Conservation (phyloP, 345 rosid species). For the Conringia planisiliqua region DNA sequence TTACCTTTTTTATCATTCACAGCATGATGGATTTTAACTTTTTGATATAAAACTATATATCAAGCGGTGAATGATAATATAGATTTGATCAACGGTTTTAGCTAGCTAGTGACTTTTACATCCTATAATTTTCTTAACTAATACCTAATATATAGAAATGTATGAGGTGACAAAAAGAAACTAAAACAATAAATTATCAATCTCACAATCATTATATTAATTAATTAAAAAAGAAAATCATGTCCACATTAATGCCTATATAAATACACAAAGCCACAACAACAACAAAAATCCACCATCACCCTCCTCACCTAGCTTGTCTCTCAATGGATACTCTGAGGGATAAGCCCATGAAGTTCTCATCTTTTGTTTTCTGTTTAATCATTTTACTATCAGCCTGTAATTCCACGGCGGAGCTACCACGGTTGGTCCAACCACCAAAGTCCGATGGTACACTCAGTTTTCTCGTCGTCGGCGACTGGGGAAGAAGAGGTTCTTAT, state of each 20-base stretch:
- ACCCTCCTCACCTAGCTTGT: neutral
- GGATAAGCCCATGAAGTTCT: neutral
- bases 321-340: conserved; percentile 32
- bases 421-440: conserved; percentile 38
- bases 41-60: neutral
- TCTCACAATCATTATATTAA: neutral
- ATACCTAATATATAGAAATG: too few species aligned
- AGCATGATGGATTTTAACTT: neutral
- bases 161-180: too few species aligned
- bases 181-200: too few species aligned
- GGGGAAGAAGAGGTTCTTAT: conserved; percentile 66
- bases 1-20: neutral
- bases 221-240: neutral
- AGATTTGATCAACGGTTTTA: too few species aligned
- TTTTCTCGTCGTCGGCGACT: conserved; percentile 71
- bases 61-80: neutral
- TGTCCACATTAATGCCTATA: conserved; percentile 21
- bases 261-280: conserved; percentile 13
- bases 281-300: neutral
- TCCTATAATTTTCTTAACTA: too few species aligned
- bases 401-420: conserved; percentile 40
- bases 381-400: neutral
- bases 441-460: conserved; percentile 54
- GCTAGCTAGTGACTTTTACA: too few species aligned
- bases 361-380: neutral